A percentile compares a stretch with the other conserved stretches of the same genome.
phyloP scores from a whole-genome alignment of 495 filamentous ascomycete genomes.

The Viridothelium virens region DNA sequence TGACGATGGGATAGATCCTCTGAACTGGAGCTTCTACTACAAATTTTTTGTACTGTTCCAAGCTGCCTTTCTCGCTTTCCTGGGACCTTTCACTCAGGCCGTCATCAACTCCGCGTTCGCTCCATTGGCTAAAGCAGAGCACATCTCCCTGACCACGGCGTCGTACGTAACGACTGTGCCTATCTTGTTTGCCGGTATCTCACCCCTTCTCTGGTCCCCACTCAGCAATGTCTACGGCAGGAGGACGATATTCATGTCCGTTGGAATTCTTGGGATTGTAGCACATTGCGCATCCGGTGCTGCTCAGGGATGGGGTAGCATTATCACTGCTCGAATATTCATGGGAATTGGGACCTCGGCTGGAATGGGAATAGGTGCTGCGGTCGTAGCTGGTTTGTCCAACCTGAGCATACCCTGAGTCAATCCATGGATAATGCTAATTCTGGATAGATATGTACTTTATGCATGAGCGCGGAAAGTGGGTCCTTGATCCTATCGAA shows the following conservation, averaged over 20 bases:
- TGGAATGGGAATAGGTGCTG: constrained; percentile 24
- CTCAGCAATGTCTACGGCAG: constrained; percentile 34
- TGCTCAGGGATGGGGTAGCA: constrained; percentile 13
- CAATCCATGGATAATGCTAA: not conserved
- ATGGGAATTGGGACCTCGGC: constrained; percentile 18
- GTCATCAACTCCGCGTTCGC: constrained; percentile 31
- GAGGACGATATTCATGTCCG: constrained; percentile 33
- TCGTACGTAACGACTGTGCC: constrained; percentile 25
- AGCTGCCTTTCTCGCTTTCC: constrained; percentile 25
- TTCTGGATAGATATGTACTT: constrained; percentile 10
- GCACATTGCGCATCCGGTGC: constrained; percentile 31
- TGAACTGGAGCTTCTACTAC: constrained; percentile 11
- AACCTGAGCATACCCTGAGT: not conserved
- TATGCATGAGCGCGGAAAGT: constrained; percentile 18
- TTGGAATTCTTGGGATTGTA: constrained; percentile 32
- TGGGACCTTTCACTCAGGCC: constrained; percentile 26
- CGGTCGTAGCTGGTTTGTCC: constrained; percentile 18
- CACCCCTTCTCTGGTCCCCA: constrained; percentile 32
- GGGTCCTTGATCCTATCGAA: not conserved
- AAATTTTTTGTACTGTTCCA: constrained; percentile 19
- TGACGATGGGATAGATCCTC: constrained; percentile 7
- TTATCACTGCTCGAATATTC: constrained; percentile 19
- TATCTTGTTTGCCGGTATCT: constrained; percentile 28
- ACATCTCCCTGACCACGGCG: constrained; percentile 26
- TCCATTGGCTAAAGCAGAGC: constrained; percentile 24